Evolutionary conservation across 23 red algal species (phyloP).

Genomic region (Gracilaria vermiculophylla): DNA sequence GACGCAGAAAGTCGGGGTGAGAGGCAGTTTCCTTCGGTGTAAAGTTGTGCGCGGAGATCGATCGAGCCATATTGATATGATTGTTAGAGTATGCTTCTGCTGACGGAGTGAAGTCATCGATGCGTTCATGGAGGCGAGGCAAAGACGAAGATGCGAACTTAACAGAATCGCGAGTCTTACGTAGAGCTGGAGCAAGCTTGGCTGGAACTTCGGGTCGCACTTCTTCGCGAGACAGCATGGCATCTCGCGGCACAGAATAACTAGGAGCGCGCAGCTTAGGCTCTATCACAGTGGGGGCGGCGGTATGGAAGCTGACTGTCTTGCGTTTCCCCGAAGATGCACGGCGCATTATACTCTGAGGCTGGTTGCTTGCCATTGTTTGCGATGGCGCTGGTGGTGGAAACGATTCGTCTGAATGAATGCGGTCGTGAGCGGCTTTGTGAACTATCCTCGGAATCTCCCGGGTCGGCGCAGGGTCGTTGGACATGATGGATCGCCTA

Average conservation of each 20-base stretch:
- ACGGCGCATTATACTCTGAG: slow-evolving; percentile 54
- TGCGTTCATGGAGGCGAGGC: background rate
- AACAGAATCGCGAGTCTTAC: slow-evolving; percentile 33
- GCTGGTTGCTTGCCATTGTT: background rate
- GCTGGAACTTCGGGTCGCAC: background rate
- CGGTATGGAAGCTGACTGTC: slow-evolving; percentile 57
- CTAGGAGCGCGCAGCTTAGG: slow-evolving; percentile 52
- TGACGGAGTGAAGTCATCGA: background rate
- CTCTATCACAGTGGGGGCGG: slow-evolving; percentile 47
- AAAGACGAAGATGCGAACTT: background rate
- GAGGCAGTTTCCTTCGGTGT: background rate
- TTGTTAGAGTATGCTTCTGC: no score
- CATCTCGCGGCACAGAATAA: slow-evolving; percentile 32
- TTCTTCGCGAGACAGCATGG: slow-evolving; percentile 24
- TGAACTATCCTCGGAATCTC: background rate
- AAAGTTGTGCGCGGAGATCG: background rate
- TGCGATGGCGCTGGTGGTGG: background rate
- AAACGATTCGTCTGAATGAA: slow-evolving; percentile 13
- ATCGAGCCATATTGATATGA: background rate
- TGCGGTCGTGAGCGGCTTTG: background rate
- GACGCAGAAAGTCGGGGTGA: background rate
- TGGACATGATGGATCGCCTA: background rate
- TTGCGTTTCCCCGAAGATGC: slow-evolving; percentile 46
- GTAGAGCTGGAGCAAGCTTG: background rate
- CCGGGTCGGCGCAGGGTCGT: background rate